Percentiles rank a stretch among this genome's conserved stretches.
These are phyloP conservation scores for Saccharomycopsis fodiens DNA, from an alignment of 805 yeast genomes.

Conservation along the genomic window DNA sequence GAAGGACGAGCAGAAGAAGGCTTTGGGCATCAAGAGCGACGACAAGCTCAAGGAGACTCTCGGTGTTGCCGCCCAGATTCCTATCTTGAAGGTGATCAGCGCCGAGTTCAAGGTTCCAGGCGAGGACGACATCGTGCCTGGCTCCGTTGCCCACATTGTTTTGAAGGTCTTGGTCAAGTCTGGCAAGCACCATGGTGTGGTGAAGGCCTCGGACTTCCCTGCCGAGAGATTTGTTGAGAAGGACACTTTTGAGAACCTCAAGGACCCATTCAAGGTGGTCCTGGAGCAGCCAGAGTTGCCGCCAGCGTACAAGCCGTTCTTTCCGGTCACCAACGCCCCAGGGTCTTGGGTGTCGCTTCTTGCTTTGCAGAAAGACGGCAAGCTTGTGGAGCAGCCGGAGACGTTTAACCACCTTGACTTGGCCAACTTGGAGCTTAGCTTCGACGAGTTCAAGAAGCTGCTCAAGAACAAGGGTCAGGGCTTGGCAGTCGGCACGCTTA, in stretches of 20 bases:
- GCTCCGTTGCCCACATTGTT: slow-evolving; percentile 65
- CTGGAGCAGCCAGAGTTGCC: slow-evolving; percentile 66
- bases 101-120: slow-evolving; percentile 85
- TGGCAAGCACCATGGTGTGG: slow-evolving; percentile 53
- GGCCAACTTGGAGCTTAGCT: slow-evolving; percentile 46
- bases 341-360: slow-evolving; percentile 63
- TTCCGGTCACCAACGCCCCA: slow-evolving; percentile 46
- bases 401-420: slow-evolving; percentile 44
- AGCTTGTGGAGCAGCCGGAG: slow-evolving; percentile 63
- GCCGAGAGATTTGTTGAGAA: slow-evolving; percentile 36
- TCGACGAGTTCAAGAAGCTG: slow-evolving; percentile 36
- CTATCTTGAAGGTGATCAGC: slow-evolving; percentile 56
- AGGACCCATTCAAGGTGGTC: slow-evolving; percentile 63
- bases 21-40: slow-evolving; percentile 46
- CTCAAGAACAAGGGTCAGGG: slow-evolving; percentile 28
- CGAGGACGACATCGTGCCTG: slow-evolving; percentile 62
- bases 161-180: slow-evolving; percentile 72
- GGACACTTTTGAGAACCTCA: slow-evolving; percentile 56
- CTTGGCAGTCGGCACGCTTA: slow-evolving; percentile 58
- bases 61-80: slow-evolving; percentile 55
- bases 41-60: slow-evolving; percentile 41
- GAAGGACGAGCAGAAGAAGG: slow-evolving; percentile 46
- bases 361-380: slow-evolving; percentile 68
- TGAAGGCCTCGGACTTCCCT: slow-evolving; percentile 29
- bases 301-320: slow-evolving; percentile 61